Percentiles rank a stretch among this genome's conserved stretches.
phyloP scores from a whole-genome alignment of 2,329 filamentous ascomycete genomes.

The Pestalotiopsis sp. region DNA sequence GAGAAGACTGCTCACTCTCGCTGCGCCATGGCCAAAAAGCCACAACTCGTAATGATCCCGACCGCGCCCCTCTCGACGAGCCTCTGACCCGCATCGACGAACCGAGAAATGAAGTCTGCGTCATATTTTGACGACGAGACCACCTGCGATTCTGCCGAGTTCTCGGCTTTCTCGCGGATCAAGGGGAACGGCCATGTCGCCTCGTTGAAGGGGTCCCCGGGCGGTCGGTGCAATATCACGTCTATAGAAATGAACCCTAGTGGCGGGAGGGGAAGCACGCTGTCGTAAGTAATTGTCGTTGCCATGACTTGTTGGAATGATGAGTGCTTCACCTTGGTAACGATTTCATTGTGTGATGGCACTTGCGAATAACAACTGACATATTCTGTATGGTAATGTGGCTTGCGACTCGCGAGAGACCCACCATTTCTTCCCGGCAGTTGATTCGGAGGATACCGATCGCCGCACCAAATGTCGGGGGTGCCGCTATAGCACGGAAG shows the following conservation, averaged over 20 bases:
- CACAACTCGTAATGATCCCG: slow-evolving; percentile 40
- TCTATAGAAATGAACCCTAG: slow-evolving; percentile 38
- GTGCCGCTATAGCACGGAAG: neutral
- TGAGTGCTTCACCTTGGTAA: neutral
- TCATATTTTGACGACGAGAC: slow-evolving; percentile 32
- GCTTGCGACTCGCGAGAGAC: neutral
- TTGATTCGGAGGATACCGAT: neutral
- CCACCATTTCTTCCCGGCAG: neutral
- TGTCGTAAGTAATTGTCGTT: neutral
- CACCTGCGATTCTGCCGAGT: slow-evolving; percentile 28
- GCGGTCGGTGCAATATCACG: slow-evolving; percentile 32
- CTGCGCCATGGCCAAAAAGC: slow-evolving; percentile 39
- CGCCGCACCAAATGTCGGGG: neutral
- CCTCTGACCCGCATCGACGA: slow-evolving; percentile 33
- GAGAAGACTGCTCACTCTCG: slow-evolving; percentile 21
- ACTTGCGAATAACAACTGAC: neutral
- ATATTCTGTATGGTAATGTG: neutral
- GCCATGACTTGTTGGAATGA: neutral
- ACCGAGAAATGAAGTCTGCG: slow-evolving; percentile 33
- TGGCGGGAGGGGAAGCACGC: slow-evolving; percentile 14
- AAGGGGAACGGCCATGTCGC: slow-evolving; percentile 38
- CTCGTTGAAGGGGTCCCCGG: slow-evolving; percentile 37
- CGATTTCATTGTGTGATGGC: too few species aligned
- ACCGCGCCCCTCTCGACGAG: slow-evolving; percentile 34
- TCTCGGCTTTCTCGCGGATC: slow-evolving; percentile 33